Evolutionary conservation across 495 filamentous ascomycete species (phyloP).

Genomic region (Immersiella caudata): DNA sequence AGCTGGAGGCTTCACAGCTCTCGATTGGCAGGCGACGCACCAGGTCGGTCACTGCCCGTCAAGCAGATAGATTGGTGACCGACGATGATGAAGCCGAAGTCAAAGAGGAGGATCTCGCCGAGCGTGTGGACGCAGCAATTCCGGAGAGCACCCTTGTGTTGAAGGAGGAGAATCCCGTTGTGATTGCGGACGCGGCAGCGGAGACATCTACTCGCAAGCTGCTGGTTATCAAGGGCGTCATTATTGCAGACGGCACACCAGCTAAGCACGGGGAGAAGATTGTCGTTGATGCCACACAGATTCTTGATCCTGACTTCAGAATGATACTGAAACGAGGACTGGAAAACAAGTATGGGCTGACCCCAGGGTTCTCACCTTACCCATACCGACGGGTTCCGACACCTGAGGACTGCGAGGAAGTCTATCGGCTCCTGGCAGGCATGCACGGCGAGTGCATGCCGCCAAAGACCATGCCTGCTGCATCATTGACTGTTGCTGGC

Average conservation of each 20-base stretch:
- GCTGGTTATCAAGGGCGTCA: conserved; percentile 23
- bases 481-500: conserved; percentile 78
- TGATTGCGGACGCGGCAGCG: not conserved
- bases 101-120: not conserved
- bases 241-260: conserved; percentile 10
- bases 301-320: conserved; percentile 31
- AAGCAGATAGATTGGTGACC: not conserved
- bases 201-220: not conserved
- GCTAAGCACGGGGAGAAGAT: conserved; percentile 20
- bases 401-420: conserved; percentile 69
- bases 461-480: conserved; percentile 70
- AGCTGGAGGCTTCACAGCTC: not conserved
- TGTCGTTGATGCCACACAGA: conserved; percentile 17
- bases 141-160: not conserved
- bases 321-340: conserved; percentile 35
- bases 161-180: not conserved
- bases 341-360: conserved; percentile 51
- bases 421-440: conserved; percentile 67
- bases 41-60: not conserved
- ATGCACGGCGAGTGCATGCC: conserved; percentile 66
- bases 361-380: conserved; percentile 63
- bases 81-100: not conserved
- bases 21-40: not conserved
- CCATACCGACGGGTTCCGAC: conserved; percentile 71
- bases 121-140: not conserved